These are phyloP conservation scores for Seminavis robusta DNA, from an alignment of 108 stramenopile genomes.

Conservation along the genomic window DNA sequence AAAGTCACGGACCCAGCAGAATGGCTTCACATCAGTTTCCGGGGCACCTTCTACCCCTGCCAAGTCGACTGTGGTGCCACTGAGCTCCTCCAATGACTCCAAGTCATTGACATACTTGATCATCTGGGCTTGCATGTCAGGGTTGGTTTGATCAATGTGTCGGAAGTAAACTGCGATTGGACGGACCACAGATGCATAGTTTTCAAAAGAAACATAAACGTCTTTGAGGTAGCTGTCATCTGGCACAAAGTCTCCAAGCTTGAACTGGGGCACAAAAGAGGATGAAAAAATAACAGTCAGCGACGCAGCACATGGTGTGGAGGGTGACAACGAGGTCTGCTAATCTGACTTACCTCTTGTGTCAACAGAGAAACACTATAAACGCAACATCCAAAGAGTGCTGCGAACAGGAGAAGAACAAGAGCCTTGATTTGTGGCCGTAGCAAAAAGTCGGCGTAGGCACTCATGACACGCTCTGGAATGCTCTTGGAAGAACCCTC, in stretches of 20 bases:
- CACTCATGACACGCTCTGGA: not conserved
- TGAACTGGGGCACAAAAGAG: not conserved
- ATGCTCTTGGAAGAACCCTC: not conserved
- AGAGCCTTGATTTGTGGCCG: not conserved
- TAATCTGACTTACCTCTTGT: not conserved
- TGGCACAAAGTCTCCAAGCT: not conserved
- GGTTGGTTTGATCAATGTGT: not conserved
- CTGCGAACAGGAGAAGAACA: not conserved
- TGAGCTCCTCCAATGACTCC: too few species aligned
- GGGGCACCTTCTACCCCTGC: too few species aligned
- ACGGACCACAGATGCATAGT: too few species aligned
- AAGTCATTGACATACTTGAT: not conserved
- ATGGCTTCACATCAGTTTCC: slow-evolving; percentile 1
- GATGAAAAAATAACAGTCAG: too few species aligned
- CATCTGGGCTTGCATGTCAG: slow-evolving; percentile 1
- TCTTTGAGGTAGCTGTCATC: slow-evolving; percentile 4
- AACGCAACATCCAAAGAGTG: not conserved
- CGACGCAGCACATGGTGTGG: too few species aligned
- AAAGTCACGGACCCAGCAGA: slow-evolving; percentile 27
- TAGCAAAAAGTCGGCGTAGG: not conserved
- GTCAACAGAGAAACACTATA: not conserved
- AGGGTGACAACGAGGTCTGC: too few species aligned
- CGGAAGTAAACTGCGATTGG: not conserved
- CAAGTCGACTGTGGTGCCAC: too few species aligned
- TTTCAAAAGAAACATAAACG: too few species aligned